These are phyloP conservation scores for Pythium dissimile DNA, from an alignment of 352 stramenopile genomes.

Conservation along the genomic window DNA sequence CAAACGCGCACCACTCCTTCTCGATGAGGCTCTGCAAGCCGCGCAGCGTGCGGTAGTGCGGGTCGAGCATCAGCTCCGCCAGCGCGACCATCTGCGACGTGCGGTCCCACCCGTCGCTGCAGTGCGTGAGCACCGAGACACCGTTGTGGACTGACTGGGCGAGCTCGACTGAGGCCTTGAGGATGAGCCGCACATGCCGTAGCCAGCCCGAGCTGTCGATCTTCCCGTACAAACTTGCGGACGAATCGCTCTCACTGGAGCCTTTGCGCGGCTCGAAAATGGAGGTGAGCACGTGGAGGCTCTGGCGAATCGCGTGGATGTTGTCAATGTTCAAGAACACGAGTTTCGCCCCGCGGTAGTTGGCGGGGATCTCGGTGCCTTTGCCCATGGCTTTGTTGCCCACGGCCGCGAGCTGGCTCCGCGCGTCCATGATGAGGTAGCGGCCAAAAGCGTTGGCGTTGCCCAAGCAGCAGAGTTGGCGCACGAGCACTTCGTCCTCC, in stretches of 20 bases:
- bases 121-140: conserved; percentile 96
- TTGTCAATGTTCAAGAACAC: conserved; percentile 99
- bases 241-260: conserved; percentile 69
- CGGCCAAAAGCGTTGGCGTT: conserved; percentile 43
- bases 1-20: conserved; percentile 99
- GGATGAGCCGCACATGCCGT: conserved; percentile 90
- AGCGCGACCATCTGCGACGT: conserved; percentile 96
- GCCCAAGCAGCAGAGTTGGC: conserved; percentile 57
- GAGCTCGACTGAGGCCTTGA: conserved; percentile 91
- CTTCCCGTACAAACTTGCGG: conserved; percentile 80
- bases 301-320: conserved; percentile 96
- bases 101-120: conserved; percentile 99
- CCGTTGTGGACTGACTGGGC: conserved; percentile 93
- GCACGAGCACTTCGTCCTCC: conserved; percentile 79
- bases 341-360: conserved; percentile 93
- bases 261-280: conserved; percentile 77
- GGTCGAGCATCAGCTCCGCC: conserved; percentile 96
- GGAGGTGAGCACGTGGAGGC: conserved; percentile 83
- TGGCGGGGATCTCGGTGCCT: conserved; percentile 94
- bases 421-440: conserved; percentile 84
- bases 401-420: conserved; percentile 78
- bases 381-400: conserved; percentile 92
- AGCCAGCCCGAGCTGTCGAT: conserved; percentile 96
- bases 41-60: conserved; percentile 96
- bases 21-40: conserved; percentile 97